These are phyloP conservation scores for Halenospora varia DNA, from an alignment of 495 filamentous ascomycete species.

Conservation along the genomic window DNA sequence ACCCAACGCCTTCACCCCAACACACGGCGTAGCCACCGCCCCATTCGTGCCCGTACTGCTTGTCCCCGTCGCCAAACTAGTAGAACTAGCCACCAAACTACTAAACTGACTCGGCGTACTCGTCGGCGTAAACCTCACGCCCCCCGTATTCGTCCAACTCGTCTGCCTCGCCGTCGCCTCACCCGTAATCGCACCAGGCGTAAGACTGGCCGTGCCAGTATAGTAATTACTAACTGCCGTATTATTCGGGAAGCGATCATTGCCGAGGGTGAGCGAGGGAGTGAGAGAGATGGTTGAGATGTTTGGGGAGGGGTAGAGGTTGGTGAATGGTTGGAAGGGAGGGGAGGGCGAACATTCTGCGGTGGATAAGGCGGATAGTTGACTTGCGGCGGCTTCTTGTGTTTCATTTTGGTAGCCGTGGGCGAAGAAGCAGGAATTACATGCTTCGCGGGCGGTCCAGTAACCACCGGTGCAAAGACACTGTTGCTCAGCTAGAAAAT, in stretches of 20 bases:
- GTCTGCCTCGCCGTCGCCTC: constrained; percentile 8
- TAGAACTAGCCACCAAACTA: too few species aligned
- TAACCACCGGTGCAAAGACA: constrained; percentile 10
- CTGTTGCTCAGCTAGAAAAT: constrained; percentile 14
- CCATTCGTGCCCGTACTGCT: too few species aligned
- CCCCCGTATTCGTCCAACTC: constrained; percentile 1
- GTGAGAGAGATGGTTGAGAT: not conserved
- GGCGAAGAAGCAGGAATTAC: not conserved
- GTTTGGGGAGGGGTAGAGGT: not conserved
- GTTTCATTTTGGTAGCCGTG: not conserved
- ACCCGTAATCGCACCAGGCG: constrained; percentile 9
- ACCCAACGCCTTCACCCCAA: too few species aligned
- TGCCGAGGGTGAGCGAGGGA: not conserved
- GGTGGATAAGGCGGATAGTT: not conserved
- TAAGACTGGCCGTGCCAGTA: constrained; percentile 1
- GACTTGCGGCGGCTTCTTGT: not conserved
- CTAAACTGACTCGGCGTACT: too few species aligned
- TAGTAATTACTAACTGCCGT: constrained; percentile 12
- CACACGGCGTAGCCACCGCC: too few species aligned
- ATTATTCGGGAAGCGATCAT: constrained; percentile 11
- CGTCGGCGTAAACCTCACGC: constrained; percentile 1
- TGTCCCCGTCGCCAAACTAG: too few species aligned
- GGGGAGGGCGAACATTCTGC: constrained; percentile 3
- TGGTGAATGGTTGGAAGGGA: not conserved
- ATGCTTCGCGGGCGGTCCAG: not conserved